A percentile compares a stretch with the other conserved stretches of the same genome.
These are phyloP conservation scores for Kalmanozyma brasiliensis DNA, from an alignment of 1,284 basidiomycete species.

Conservation along the genomic window DNA sequence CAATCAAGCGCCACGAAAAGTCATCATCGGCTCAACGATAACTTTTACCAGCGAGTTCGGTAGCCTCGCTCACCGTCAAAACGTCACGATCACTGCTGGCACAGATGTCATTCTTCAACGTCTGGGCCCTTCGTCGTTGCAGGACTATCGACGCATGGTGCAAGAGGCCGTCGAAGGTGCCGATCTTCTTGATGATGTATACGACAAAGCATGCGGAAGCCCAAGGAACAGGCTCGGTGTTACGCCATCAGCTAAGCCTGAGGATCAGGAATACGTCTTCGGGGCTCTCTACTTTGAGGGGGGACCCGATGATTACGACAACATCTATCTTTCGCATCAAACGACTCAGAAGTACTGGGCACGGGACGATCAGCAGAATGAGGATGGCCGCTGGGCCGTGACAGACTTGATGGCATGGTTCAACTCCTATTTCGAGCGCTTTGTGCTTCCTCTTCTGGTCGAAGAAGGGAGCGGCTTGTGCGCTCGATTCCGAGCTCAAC, in stretches of 20 bases:
- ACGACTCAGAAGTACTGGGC: neutral
- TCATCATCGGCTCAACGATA: too few relatives aligned
- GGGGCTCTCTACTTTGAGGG: neutral
- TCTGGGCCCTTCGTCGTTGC: conserved; percentile 1
- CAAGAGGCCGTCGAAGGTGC: neutral
- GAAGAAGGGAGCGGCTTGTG: neutral
- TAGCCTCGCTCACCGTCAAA: too few relatives aligned
- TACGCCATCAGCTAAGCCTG: too few relatives aligned
- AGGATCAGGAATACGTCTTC: neutral
- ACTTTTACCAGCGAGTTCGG: too few relatives aligned
- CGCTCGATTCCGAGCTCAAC: neutral
- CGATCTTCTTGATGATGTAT: neutral
- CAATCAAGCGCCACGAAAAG: too few relatives aligned
- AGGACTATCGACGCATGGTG: neutral
- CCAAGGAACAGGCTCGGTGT: too few relatives aligned
- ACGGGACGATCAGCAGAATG: neutral
- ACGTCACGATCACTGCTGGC: neutral
- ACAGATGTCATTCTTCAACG: neutral
- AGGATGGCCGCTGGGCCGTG: neutral
- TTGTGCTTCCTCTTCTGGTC: neutral
- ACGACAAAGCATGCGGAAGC: neutral
- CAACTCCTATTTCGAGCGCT: neutral
- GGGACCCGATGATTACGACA: too few relatives aligned
- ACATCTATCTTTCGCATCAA: neutral
- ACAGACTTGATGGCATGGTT: conserved; percentile 9